These are phyloP conservation scores for Piloderma croceum DNA, from an alignment of 768 basidiomycete species.

Conservation along the genomic window DNA sequence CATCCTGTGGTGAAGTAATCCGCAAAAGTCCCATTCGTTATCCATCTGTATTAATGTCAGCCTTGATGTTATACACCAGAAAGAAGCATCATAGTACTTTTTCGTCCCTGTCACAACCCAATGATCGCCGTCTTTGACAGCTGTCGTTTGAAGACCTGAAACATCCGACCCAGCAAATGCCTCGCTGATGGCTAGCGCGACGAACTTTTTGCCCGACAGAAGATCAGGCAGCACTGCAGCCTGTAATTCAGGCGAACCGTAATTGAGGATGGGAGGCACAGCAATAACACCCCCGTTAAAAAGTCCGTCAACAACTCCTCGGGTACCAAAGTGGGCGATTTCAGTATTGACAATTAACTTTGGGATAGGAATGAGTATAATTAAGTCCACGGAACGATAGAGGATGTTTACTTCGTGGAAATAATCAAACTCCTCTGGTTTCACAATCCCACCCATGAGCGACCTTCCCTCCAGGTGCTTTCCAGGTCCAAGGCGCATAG, in stretches of 20 bases:
- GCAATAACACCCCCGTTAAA: slow-evolving; percentile 80
- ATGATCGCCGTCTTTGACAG: slow-evolving; percentile 75
- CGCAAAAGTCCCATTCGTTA: slow-evolving; percentile 80
- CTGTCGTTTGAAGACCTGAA: slow-evolving; percentile 77
- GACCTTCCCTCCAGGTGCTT: slow-evolving; percentile 77
- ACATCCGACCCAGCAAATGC: slow-evolving; percentile 91
- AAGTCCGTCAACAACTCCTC: slow-evolving; percentile 56
- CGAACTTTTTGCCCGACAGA: slow-evolving; percentile 73
- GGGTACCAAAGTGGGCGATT: slow-evolving; percentile 74
- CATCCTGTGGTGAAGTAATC: slow-evolving; percentile 84
- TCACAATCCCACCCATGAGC: slow-evolving; percentile 70
- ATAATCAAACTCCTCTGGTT: slow-evolving; percentile 86
- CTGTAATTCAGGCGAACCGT: slow-evolving; percentile 69
- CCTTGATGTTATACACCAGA: background rate
- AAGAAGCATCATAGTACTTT: slow-evolving; percentile 47
- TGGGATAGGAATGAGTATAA: background rate
- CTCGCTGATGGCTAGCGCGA: slow-evolving; percentile 88
- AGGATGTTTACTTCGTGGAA: slow-evolving; percentile 87
- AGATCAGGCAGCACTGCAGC: slow-evolving; percentile 68
- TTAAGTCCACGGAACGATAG: background rate
- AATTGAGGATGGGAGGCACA: slow-evolving; percentile 88
- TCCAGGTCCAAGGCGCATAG: slow-evolving; percentile 89
- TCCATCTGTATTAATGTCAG: slow-evolving; percentile 54
- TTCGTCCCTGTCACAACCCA: slow-evolving; percentile 93
- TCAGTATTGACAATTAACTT: slow-evolving; percentile 80